Conservation (phyloP, 495 filamentous ascomycete genomes). For the Lophiostoma macrostomum region DNA sequence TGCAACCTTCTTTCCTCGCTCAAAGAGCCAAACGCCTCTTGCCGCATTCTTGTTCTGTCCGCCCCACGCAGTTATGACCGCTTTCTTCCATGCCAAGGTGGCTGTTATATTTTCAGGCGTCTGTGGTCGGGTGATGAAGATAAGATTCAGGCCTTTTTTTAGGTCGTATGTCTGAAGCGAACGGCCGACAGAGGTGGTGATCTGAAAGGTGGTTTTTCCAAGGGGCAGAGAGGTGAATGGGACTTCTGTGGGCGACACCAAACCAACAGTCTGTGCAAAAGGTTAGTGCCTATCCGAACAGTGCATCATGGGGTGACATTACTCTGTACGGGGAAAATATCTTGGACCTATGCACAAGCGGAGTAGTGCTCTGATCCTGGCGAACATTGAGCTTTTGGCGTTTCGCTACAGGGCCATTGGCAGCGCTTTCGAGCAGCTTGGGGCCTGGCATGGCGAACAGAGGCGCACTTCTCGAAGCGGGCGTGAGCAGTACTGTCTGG, state of each 20-base stretch:
- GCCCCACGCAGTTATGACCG: conserved; percentile 82
- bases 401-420: conserved; percentile 32
- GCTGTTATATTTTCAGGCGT: conserved; percentile 84
- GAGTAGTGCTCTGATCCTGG: conserved; percentile 57
- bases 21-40: conserved; percentile 87
- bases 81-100: conserved; percentile 82
- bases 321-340: conserved; percentile 92
- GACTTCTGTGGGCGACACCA: conserved; percentile 84
- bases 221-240: conserved; percentile 85
- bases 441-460: conserved; percentile 14
- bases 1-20: conserved; percentile 81
- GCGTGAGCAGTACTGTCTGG: too few relatives aligned
- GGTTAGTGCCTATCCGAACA: neutral
- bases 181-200: conserved; percentile 88
- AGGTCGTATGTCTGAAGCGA: conserved; percentile 94
- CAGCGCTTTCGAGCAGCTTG: neutral
- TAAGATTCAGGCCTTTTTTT: conserved; percentile 78
- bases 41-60: conserved; percentile 47
- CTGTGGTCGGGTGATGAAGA: conserved; percentile 87
- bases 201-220: conserved; percentile 92
- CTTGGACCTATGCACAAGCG: conserved; percentile 48
- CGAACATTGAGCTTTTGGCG: conserved; percentile 76
- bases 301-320: conserved; percentile 25
- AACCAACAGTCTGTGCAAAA: conserved; percentile 69
- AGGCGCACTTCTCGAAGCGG: too few relatives aligned